Conservation (phyloP, 257 asterid species). For the Fraxinus pennsylvanica region DNA sequence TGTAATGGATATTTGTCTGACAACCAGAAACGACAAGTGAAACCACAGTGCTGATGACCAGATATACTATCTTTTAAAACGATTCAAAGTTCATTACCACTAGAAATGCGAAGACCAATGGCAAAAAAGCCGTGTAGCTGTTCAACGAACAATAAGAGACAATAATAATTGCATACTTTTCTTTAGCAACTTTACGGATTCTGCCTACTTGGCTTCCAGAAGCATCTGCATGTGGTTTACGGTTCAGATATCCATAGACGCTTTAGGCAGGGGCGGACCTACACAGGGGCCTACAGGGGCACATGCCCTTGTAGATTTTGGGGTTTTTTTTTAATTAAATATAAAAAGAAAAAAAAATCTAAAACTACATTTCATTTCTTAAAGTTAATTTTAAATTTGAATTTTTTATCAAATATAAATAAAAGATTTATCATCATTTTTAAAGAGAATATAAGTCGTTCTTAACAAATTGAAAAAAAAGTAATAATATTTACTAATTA, state of each 20-base stretch:
- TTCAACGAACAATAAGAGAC: not conserved
- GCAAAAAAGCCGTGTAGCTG: not conserved
- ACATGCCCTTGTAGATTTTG: too few relatives aligned
- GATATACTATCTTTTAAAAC: not conserved
- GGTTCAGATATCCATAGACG: slow-evolving; percentile 53
- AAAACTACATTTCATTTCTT: too few relatives aligned
- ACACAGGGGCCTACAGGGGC: too few relatives aligned
- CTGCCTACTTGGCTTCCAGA: slow-evolving; percentile 47
- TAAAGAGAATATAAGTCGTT: too few relatives aligned
- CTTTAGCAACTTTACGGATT: not conserved
- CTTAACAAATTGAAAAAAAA: too few relatives aligned
- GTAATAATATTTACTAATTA: too few relatives aligned
- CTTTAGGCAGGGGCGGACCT: not conserved
- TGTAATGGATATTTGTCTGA: not conserved
- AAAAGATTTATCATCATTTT: too few relatives aligned
- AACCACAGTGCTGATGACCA: not conserved
- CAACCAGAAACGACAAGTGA: not conserved
- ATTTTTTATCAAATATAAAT: too few relatives aligned
- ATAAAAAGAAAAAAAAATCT: too few relatives aligned
- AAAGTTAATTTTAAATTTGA: too few relatives aligned
- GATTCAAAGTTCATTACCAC: not conserved
- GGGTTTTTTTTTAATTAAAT: too few relatives aligned
- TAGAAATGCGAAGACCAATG: not conserved
- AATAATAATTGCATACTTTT: not conserved
- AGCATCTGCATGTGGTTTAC: slow-evolving; percentile 67